These are phyloP conservation scores for Neopestalotiopsis rosae DNA, from an alignment of 2,329 filamentous ascomycete genomes.

Conservation along the genomic window DNA sequence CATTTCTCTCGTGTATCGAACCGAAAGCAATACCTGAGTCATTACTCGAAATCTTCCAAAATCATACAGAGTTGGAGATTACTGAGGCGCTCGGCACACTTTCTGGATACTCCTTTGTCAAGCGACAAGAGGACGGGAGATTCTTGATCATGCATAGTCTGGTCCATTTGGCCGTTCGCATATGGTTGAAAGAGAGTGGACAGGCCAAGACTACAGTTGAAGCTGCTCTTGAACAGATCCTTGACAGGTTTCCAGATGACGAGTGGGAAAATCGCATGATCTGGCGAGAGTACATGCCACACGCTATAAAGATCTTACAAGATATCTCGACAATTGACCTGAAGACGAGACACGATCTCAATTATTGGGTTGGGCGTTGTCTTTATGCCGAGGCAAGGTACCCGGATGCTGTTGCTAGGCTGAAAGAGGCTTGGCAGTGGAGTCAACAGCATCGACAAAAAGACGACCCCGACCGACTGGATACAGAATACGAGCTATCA, in stretches of 20 bases:
- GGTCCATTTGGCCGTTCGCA: background rate
- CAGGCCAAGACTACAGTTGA: background rate
- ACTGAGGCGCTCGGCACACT: background rate
- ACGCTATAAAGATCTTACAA: background rate
- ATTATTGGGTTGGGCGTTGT: background rate
- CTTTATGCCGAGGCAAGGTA: background rate
- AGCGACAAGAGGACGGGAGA: background rate
- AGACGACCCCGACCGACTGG: background rate
- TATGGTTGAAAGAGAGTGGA: background rate
- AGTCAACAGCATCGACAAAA: background rate
- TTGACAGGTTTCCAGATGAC: background rate
- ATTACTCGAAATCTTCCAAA: background rate
- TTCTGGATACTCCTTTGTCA: background rate
- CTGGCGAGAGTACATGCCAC: background rate
- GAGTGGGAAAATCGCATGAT: background rate
- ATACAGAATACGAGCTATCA: background rate
- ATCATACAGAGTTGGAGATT: background rate
- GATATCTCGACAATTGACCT: background rate
- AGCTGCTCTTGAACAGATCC: background rate
- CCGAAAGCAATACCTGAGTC: background rate
- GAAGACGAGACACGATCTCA: background rate
- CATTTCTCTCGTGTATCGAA: background rate
- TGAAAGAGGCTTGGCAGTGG: background rate
- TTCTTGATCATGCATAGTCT: conserved; percentile 4
- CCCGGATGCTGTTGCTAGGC: background rate